Conservation (phyloP, 2,329 filamentous ascomycete species). For the Endoconidiophora polonica region DNA sequence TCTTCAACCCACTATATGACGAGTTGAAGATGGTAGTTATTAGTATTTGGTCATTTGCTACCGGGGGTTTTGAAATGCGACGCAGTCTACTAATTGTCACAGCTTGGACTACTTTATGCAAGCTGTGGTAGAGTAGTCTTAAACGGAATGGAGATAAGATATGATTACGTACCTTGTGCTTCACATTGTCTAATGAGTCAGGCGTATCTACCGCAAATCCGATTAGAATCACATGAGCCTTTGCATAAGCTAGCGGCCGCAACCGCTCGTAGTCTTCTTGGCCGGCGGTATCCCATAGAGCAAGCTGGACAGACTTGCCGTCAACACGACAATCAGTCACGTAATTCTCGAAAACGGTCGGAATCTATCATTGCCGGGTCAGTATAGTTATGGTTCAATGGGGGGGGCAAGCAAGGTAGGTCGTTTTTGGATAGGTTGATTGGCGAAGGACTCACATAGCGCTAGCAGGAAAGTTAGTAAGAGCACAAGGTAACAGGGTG, state of each 20-base stretch:
- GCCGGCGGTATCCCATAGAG: conserved; percentile 97
- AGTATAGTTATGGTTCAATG: background rate
- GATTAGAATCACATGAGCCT: conserved; percentile 93
- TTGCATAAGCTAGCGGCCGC: conserved; percentile 85
- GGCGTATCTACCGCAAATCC: conserved; percentile 91
- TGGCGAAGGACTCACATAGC: conserved; percentile 33
- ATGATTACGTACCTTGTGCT: conserved; percentile 58
- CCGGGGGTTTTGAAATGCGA: background rate
- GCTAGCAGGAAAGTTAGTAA: conserved; percentile 22
- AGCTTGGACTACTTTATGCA: no score
- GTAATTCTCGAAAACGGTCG: conserved; percentile 98
- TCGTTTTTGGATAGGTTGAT: no score
- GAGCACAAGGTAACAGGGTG: conserved; percentile 9
- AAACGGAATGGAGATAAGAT: background rate
- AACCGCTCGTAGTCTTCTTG: conserved; percentile 97
- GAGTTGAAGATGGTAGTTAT: background rate
- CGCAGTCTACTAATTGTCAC: background rate
- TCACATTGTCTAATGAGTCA: conserved; percentile 93
- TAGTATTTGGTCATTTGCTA: no score
- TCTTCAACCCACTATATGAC: conserved; percentile 74
- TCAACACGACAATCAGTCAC: conserved; percentile 97
- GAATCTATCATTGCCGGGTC: conserved; percentile 44
- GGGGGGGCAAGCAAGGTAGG: background rate
- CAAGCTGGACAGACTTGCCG: conserved; percentile 94
- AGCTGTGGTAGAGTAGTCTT: background rate